Conservation (phyloP, 2,329 filamentous ascomycete species). For the Fusarium floridanum region DNA sequence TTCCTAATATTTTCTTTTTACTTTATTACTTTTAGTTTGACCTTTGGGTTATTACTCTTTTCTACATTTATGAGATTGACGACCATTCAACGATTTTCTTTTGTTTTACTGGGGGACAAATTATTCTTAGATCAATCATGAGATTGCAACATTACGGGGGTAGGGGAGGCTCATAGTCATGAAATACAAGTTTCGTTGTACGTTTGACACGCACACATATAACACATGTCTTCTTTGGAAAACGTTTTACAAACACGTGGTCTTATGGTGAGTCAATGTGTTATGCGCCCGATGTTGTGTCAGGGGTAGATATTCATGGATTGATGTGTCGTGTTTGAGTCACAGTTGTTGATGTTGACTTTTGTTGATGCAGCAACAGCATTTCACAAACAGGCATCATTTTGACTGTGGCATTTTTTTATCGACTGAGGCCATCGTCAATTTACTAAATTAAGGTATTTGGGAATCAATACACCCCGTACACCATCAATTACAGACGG, state of each 20-base stretch:
- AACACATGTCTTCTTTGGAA: not conserved
- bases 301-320: not conserved
- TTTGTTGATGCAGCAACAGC: not conserved
- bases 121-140: not conserved
- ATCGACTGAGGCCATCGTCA: not conserved
- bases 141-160: conserved; percentile 11
- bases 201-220: conserved; percentile 14
- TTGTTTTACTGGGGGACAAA: not conserved
- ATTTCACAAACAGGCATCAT: not conserved
- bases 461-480: not conserved
- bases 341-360: not conserved
- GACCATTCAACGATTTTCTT: conserved; percentile 3
- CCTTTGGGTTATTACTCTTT: not conserved
- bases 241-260: conserved; percentile 33
- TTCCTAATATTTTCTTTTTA: not conserved
- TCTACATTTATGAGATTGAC: conserved; percentile 30
- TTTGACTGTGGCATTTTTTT: not conserved
- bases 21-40: not conserved
- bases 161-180: conserved; percentile 13
- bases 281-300: not conserved
- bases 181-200: conserved; percentile 34
- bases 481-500: not conserved
- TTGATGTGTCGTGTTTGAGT: not conserved
- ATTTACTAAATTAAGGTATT: not conserved
- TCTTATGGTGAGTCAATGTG: conserved; percentile 4